A percentile compares a stretch with the other conserved stretches of the same genome.
Conservation (phyloP, 2,329 filamentous ascomycete genomes). For the Botrytis cinerea region DNA sequence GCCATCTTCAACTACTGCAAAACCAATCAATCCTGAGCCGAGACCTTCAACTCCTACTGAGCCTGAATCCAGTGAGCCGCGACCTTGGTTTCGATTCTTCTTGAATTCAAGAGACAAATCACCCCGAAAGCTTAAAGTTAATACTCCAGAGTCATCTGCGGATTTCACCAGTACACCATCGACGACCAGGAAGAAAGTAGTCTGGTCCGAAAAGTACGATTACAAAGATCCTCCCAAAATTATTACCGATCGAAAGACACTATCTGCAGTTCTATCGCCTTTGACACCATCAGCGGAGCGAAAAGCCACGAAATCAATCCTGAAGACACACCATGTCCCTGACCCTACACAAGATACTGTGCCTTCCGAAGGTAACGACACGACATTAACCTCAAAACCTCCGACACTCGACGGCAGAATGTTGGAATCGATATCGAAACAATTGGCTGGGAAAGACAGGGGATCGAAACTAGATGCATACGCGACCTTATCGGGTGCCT, state of each 20-base stretch:
- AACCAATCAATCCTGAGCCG: conserved; percentile 55
- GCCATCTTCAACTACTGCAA: conserved; percentile 30
- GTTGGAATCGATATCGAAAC: conserved; percentile 80
- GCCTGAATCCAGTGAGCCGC: conserved; percentile 42
- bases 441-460: conserved; percentile 73
- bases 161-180: conserved; percentile 36
- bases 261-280: conserved; percentile 27
- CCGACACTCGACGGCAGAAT: conserved; percentile 58
- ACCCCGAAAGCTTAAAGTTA: conserved; percentile 26
- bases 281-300: conserved; percentile 45
- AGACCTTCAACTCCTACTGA: conserved; percentile 68
- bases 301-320: conserved; percentile 70
- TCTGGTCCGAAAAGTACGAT: conserved; percentile 59
- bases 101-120: conserved; percentile 25
- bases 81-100: conserved; percentile 34
- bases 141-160: conserved; percentile 41
- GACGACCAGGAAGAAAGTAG: conserved; percentile 55
- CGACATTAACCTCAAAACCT: neutral
- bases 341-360: conserved; percentile 46
- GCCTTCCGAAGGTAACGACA: conserved; percentile 48
- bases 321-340: conserved; percentile 64
- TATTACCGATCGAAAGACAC: conserved; percentile 28
- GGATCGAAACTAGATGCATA: conserved; percentile 83
- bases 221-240: conserved; percentile 50
- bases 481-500: conserved; percentile 70